Evolutionary conservation across 805 yeast species (phyloP).

Genomic region (Hanseniaspora thailandica): DNA sequence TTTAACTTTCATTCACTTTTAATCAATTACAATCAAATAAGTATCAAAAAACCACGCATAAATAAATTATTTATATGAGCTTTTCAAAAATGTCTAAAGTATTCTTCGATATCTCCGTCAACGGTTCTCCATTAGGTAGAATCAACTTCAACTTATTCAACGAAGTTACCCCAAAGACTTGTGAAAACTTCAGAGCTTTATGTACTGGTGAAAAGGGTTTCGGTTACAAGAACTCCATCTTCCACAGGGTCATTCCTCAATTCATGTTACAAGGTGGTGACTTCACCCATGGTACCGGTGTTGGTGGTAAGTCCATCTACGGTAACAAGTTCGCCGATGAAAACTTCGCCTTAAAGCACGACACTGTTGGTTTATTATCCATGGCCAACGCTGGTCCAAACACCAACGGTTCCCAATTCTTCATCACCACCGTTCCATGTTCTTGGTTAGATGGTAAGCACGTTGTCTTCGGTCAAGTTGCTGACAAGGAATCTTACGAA

Average conservation of each 20-base stretch:
- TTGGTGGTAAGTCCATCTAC: conserved; percentile 90
- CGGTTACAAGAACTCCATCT: conserved; percentile 75
- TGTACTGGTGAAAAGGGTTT: conserved; percentile 83
- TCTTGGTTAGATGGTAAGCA: conserved; percentile 70
- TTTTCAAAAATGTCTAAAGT: conserved; percentile 47
- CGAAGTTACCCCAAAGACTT: conserved; percentile 55
- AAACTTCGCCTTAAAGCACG: conserved; percentile 63
- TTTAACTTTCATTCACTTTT: too few relatives aligned
- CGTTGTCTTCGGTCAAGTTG: conserved; percentile 87
- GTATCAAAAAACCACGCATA: neutral
- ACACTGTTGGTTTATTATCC: conserved; percentile 70
- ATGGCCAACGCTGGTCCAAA: conserved; percentile 99
- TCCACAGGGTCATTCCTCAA: conserved; percentile 96
- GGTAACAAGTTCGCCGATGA: conserved; percentile 70
- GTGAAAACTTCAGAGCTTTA: conserved; percentile 70
- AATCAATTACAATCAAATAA: too few relatives aligned
- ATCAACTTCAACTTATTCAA: conserved; percentile 30
- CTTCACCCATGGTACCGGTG: conserved; percentile 85
- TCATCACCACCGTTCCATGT: conserved; percentile 62
- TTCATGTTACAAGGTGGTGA: conserved; percentile 99
- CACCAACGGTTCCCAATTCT: conserved; percentile 96
- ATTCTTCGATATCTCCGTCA: conserved; percentile 70
- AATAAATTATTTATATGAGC: neutral
- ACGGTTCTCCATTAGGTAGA: conserved; percentile 50
- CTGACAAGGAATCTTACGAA: conserved; percentile 57